Conservation (phyloP, 768 basidiomycete species). For the Boletus subparvulus region DNA sequence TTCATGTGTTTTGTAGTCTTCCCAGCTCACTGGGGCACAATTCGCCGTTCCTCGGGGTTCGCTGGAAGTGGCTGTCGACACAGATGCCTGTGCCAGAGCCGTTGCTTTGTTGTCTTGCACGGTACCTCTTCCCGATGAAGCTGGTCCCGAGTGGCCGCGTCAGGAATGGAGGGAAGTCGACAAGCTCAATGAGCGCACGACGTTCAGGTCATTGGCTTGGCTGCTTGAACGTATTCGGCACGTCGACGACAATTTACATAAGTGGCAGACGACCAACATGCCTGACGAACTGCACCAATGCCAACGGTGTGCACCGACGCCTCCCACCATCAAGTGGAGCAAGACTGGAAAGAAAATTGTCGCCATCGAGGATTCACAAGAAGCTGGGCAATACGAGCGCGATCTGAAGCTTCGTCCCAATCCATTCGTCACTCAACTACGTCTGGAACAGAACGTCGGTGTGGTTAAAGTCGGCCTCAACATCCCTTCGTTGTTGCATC, state of each 20-base stretch:
- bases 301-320: constrained; percentile 75
- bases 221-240: constrained; percentile 79
- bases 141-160: constrained; percentile 76
- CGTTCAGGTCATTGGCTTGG: constrained; percentile 84
- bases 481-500: constrained; percentile 82
- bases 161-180: constrained; percentile 79
- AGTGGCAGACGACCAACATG: constrained; percentile 63
- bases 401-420: constrained; percentile 82
- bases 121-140: constrained; percentile 68
- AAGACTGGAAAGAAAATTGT: constrained; percentile 55
- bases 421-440: constrained; percentile 85
- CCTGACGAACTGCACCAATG: constrained; percentile 54
- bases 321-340: constrained; percentile 77
- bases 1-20: constrained; percentile 43
- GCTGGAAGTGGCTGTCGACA: constrained; percentile 50
- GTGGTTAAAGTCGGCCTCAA: constrained; percentile 85
- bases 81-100: constrained; percentile 70
- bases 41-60: constrained; percentile 63
- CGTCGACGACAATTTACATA: constrained; percentile 59
- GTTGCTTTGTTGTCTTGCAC: constrained; percentile 76
- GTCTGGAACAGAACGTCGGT: constrained; percentile 60
- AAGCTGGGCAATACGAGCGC: constrained; percentile 89
- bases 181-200: constrained; percentile 78
- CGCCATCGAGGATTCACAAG: constrained; percentile 78
- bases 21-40: constrained; percentile 50